phyloP scores from a whole-genome alignment of 257 asterid genomes.

The Linderniella brevidens region DNA sequence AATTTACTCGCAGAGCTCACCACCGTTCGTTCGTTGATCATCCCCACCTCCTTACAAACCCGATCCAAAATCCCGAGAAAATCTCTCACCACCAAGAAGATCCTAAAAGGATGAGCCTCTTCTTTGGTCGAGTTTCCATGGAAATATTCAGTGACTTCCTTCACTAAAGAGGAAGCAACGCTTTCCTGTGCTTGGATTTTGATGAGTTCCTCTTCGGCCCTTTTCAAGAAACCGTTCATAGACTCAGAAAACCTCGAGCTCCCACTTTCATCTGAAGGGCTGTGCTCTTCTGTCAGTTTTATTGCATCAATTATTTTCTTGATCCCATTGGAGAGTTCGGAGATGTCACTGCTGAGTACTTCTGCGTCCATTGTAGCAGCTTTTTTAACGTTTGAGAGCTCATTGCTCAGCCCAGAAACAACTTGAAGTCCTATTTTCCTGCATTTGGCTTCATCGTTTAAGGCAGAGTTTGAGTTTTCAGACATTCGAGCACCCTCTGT shows the following conservation, averaged over 20 bases:
- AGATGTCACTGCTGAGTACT: slow-evolving; percentile 52
- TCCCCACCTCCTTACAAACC: slow-evolving; percentile 86
- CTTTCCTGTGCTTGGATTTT: slow-evolving; percentile 82
- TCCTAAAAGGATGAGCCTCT: slow-evolving; percentile 88
- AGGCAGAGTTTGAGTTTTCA: slow-evolving; percentile 8
- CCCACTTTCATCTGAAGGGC: slow-evolving; percentile 12
- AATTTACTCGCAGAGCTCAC: slow-evolving; percentile 63
- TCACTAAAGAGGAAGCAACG: slow-evolving; percentile 56
- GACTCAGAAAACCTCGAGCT: slow-evolving; percentile 27
- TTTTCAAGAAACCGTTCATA: slow-evolving; percentile 33
- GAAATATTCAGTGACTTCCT: slow-evolving; percentile 90
- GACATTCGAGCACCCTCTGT: slow-evolving; percentile 75
- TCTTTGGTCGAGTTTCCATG: slow-evolving; percentile 87
- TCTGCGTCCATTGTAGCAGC: slow-evolving; percentile 95
- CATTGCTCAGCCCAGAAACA: slow-evolving; percentile 56
- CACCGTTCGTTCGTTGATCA: slow-evolving; percentile 65
- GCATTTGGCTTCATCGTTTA: slow-evolving; percentile 43
- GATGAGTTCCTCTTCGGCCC: slow-evolving; percentile 69
- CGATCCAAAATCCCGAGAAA: slow-evolving; percentile 64
- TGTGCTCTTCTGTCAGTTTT: slow-evolving; percentile 11
- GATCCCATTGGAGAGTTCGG: slow-evolving; percentile 62
- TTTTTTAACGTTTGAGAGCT: slow-evolving; percentile 71
- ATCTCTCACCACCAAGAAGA: slow-evolving; percentile 88
- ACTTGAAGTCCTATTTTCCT: slow-evolving; percentile 77
- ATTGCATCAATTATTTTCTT: slow-evolving; percentile 31